Base-by-base conservation (phyloP, 2,329 filamentous ascomycete genomes). In the Didymella segeticola region DNA sequence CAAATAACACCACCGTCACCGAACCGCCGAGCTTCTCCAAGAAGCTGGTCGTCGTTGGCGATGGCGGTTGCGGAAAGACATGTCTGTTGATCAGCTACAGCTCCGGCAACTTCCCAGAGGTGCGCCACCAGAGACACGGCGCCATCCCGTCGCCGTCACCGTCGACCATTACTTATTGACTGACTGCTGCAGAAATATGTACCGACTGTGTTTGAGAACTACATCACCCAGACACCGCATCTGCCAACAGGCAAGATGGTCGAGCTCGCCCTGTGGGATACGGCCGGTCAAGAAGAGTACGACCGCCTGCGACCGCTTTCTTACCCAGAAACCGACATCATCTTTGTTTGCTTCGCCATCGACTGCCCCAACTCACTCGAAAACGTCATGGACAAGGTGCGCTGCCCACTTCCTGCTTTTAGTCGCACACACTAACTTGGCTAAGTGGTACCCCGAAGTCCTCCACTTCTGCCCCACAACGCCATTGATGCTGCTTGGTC, bases 271-370 rank as follows among this genome's bases (percentile, higher is more conserved):
- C 84, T 99, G 46, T 99, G 95, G 95, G 95, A 99, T 78, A 99
- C 95, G 23, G 95, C 95, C 67, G 95, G 95, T 31, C 95, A 99
- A 78, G 95, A 99, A 78, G 95, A 98, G 79, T 99, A 99, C 76
- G 95, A 99, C 81, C 88, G 95, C 68, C 82, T 99, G 73, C 88
- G 95, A 64, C 95, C 95, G 38, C 86, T 99, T 43, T 98, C 93
- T 37, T 99, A 99, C 78, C 95, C 95, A 3, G 95, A 99, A 79
- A 99, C 95, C 11, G 95, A 99, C 76, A 84, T 99, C 27, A 88
- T 99, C 56, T 98, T 99, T 76, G 95, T 99, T 64, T 99, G 95
- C 82, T 99, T 99, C 77, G 95, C 95, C 62, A 97, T 99, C 71
- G 95, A 99, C 78, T 99, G 95, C 76, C 95, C 95, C 29, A 97